phyloP scores from a whole-genome alignment of 2,329 filamentous ascomycete genomes.

The Pezicula carpinea region DNA sequence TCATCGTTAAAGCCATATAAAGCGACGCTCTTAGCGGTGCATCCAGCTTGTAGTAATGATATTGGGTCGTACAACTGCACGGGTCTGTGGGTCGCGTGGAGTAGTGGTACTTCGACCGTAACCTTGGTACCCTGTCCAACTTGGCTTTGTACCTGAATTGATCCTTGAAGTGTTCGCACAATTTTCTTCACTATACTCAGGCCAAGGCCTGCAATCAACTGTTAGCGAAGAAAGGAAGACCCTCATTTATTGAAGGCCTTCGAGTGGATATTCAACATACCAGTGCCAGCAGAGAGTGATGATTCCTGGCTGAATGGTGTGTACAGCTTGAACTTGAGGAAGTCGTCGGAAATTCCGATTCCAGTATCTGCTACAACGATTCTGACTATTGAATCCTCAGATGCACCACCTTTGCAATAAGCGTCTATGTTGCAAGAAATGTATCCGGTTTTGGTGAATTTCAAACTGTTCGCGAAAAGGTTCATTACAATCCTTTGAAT shows the following conservation, averaged over 20 bases:
- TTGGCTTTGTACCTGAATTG: slow-evolving; percentile 51
- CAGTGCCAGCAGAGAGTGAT: slow-evolving; percentile 51
- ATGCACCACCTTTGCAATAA: not conserved
- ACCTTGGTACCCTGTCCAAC: slow-evolving; percentile 48
- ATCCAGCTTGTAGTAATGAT: not conserved
- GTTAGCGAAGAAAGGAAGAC: not conserved
- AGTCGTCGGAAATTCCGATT: slow-evolving; percentile 57
- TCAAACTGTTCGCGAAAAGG: slow-evolving; percentile 54
- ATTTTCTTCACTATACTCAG: slow-evolving; percentile 56
- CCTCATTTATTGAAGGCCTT: too few relatives aligned
- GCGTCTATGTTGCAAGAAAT: slow-evolving; percentile 33
- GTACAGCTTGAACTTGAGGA: slow-evolving; percentile 53
- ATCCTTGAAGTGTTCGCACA: slow-evolving; percentile 52
- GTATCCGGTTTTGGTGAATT: slow-evolving; percentile 49
- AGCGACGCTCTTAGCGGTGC: not conserved
- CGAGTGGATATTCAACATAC: slow-evolving; percentile 19
- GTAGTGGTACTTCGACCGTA: slow-evolving; percentile 31
- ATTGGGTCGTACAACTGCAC: not conserved
- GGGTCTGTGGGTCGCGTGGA: not conserved
- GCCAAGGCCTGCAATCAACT: slow-evolving; percentile 34
- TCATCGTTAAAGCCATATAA: slow-evolving; percentile 18
- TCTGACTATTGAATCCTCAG: slow-evolving; percentile 4
- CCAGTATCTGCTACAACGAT: slow-evolving; percentile 55
- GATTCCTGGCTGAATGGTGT: slow-evolving; percentile 59
- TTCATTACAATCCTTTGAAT: slow-evolving; percentile 50